Conservation (phyloP, 805 yeast species). For the Ogataea pignaliae region DNA sequence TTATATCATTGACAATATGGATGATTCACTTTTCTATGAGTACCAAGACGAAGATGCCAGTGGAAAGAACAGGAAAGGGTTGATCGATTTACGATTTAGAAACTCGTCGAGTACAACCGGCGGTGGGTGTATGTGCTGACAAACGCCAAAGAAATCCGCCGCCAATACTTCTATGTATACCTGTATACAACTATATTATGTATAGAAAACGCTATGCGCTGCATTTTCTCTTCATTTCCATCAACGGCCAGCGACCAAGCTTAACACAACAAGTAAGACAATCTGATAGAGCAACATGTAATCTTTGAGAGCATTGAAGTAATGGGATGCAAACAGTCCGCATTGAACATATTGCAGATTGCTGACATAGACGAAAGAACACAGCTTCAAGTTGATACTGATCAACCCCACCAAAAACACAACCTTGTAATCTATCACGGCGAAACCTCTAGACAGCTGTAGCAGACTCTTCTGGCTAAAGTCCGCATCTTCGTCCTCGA, state of each 20-base stretch:
- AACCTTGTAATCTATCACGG: neutral
- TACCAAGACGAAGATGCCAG: conserved; percentile 13
- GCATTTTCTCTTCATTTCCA: neutral
- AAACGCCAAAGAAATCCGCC: too few species aligned
- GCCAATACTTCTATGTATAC: too few species aligned
- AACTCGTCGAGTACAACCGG: neutral
- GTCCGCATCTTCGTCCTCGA: too few species aligned
- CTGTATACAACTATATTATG: too few species aligned
- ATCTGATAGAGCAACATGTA: conserved; percentile 2
- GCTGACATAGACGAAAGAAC: neutral
- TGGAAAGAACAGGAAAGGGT: conserved; percentile 12
- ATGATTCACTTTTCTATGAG: conserved; percentile 24
- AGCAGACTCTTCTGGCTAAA: neutral
- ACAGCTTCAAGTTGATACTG: neutral
- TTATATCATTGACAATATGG: conserved; percentile 25
- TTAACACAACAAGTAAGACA: neutral
- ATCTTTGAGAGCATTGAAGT: neutral
- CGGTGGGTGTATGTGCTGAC: conserved; percentile 20
- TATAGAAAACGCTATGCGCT: too few species aligned
- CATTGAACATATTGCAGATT: conserved; percentile 7
- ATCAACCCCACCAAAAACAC: neutral
- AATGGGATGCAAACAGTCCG: conserved; percentile 2
- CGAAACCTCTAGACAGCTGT: too few species aligned
- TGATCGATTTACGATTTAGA: conserved; percentile 21
- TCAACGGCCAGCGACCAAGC: neutral